Evolutionary conservation across 2,329 filamentous ascomycete genomes (phyloP).

Genomic region (Exutisphaerella laricina): DNA sequence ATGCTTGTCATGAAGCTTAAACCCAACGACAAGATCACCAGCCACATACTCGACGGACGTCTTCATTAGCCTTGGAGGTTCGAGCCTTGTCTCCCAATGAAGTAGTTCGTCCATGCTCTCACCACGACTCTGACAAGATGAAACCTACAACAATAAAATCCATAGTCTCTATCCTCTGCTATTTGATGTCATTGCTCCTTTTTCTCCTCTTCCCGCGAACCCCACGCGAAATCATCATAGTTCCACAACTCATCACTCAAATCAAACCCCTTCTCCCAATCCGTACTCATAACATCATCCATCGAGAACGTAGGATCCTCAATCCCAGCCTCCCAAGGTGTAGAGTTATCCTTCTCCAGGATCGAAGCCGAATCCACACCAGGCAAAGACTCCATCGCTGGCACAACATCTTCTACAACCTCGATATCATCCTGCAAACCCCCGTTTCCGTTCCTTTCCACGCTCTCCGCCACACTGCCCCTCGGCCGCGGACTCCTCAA

Average conservation of each 20-base stretch:
- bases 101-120: too few relatives aligned
- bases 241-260: conserved; percentile 2
- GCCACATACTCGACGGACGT: too few relatives aligned
- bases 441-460: conserved; percentile 5
- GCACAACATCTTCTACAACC: conserved; percentile 3
- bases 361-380: neutral
- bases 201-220: neutral
- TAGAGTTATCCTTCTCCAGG: conserved; percentile 1
- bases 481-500: conserved; percentile 17
- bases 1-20: too few relatives aligned
- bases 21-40: too few relatives aligned
- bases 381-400: conserved; percentile 11
- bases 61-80: too few relatives aligned
- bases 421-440: neutral
- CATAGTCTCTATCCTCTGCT: neutral
- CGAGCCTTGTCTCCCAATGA: too few relatives aligned
- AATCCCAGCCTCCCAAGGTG: neutral
- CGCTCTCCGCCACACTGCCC: conserved; percentile 9
- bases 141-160: neutral
- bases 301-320: neutral
- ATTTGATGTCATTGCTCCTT: neutral
- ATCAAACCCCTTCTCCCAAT: conserved; percentile 8
- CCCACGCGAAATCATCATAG: neutral
- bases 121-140: too few relatives aligned
- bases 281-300: conserved; percentile 13